Base-by-base conservation (phyloP, 2,329 filamentous ascomycete genomes). In the Nigrospora sphaerica region DNA sequence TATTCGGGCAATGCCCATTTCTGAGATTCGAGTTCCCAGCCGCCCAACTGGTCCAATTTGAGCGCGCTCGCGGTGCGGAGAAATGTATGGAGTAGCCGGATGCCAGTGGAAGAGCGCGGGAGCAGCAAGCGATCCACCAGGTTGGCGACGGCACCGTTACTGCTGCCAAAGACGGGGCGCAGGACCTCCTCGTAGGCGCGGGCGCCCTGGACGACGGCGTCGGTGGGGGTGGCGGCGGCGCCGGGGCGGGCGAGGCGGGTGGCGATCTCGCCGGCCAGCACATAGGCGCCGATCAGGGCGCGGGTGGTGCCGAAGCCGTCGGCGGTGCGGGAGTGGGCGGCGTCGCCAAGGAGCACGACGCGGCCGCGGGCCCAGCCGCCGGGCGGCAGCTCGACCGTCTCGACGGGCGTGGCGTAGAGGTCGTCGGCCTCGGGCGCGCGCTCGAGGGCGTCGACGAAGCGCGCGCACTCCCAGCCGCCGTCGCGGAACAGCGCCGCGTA, bases 231-330 rank as follows among this genome's bases (percentile, higher is more conserved):
- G 11, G 42, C 19, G 11, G 42, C 19, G 32, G 13, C 34, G 23
- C 23, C 23, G 23, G 23, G 7, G 17, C 36, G 17, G 13, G 19
- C 44, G 19, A 39, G 14, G 32, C 63, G 56, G 32, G 57, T 57
- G 17, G 57, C 56, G 12, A 76, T 58, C 59, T 79, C 78, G 3
- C 78, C 78, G 0, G 78, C 78, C 4, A 83, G 64, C 3, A 80
- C 59, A 53, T 81, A 82, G 0, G 76, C 74, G 0, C 72, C 72
- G 1, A 74, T 55, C 0, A 82, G 53, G 0, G 70, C 69, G 1
- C 65, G 52, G 1, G 70, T 72, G 0, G 75, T 78, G 0, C 77
- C 77, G 62, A 74, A 69, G 0, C 78, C 79, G 0, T 70, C 73
- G 6, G 72, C 50, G 0, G 71, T 67, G 0, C 70, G 66, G 23